Base-by-base conservation (phyloP, 202 grass and related monocot species). In the Eragrostis tef region DNA sequence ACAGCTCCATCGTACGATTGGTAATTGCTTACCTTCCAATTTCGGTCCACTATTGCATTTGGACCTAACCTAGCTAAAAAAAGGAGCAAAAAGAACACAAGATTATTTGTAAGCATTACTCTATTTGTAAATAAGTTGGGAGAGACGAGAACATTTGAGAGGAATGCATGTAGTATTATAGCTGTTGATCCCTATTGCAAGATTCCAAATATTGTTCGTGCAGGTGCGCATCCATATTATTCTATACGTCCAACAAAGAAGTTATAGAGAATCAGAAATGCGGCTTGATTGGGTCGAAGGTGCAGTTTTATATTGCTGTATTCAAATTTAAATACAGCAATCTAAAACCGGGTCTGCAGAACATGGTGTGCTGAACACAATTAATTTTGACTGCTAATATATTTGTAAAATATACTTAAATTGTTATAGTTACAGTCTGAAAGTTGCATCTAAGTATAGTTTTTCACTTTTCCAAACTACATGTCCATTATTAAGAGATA, bases 1-100 rank as follows among this genome's bases (percentile, higher is more conserved):
- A 39, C 34, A 39, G 34, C 34, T 39, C 34, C 2, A 39, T 39
- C 34, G 31, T 34, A 34, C 31, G 34, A 39, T 39, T 39, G 34
- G 5, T 48, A 69, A 50, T 49, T 85, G 43, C 65, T 20, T 39
- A 70, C 73, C 74, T 71, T 78, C 82, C 65, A 63, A 71, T 71
- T 71, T 69, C 65, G 53, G 27, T 71, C n/a, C 24, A 44, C 17
- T 71, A 78, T 63, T 78, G 44, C 65, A 64, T 22, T 64, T 78
- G 45, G 66, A 53, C 83, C 74, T 71, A 85, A 78, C 56, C 22
- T 53, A 53, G 48, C 36, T 71, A 51, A 29, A 13, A 8, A 54
- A 21, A 24, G 14, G 39, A 15, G 6, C 12, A 34, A 16, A 49
- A 29, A 69, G n/a, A 52, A 60, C 15, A 56, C 5, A 31, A 45